Evolutionary conservation across 2,329 filamentous ascomycete genomes (phyloP).

Genomic region (Scedosporium minutisporum): DNA sequence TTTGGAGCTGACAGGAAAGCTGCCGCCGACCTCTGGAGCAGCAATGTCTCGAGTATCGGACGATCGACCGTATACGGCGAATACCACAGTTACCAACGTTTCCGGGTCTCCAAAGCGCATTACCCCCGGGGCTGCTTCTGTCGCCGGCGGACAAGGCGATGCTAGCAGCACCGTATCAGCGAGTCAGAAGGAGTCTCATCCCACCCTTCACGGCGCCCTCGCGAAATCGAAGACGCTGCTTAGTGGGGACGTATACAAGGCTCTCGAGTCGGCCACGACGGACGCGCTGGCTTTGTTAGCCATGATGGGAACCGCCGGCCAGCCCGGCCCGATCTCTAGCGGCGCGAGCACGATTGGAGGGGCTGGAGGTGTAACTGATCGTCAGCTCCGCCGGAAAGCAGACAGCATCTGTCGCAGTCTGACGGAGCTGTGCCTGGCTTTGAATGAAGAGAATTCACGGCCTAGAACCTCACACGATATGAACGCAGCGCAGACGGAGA

Average conservation of each 20-base stretch:
- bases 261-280: conserved; percentile 69
- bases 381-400: conserved; percentile 79
- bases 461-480: neutral
- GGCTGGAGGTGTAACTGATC: conserved; percentile 54
- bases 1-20: conserved; percentile 79
- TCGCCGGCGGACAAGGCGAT: conserved; percentile 34
- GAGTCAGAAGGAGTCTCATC: conserved; percentile 53
- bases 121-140: conserved; percentile 29
- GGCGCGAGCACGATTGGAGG: conserved; percentile 53
- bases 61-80: conserved; percentile 82
- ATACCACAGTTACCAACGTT: conserved; percentile 81
- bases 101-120: conserved; percentile 72
- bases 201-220: conserved; percentile 71
- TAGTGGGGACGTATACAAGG: conserved; percentile 61
- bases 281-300: conserved; percentile 73
- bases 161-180: conserved; percentile 28
- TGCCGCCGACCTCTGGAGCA: conserved; percentile 72
- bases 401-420: conserved; percentile 88
- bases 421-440: conserved; percentile 81
- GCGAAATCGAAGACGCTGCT: conserved; percentile 65
- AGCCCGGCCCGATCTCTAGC: conserved; percentile 59
- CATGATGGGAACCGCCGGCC: conserved; percentile 65
- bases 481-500: conserved; percentile 3
- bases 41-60: conserved; percentile 65
- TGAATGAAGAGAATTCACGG: conserved; percentile 51